Evolutionary conservation across 371 early-diverging fungal genomes (phyloP).

Genomic region (Mucor indicus): DNA sequence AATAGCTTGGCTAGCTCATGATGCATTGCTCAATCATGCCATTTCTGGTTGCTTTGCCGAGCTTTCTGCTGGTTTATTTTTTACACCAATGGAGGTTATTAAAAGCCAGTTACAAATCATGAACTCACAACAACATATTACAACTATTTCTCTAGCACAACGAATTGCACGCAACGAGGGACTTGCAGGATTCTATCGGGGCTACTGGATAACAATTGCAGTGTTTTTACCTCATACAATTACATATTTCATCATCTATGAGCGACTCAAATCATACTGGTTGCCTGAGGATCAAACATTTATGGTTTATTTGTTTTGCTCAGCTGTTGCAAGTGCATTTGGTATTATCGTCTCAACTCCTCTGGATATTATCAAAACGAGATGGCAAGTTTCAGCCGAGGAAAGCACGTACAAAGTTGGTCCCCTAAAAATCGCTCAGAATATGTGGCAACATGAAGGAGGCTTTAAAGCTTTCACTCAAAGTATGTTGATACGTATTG

Average conservation of each 20-base stretch:
- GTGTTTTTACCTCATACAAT: slow-evolving; percentile 66
- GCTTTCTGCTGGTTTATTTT: slow-evolving; percentile 48
- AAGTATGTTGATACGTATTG: slow-evolving; percentile 58
- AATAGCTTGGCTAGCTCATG: neutral
- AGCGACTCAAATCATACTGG: slow-evolving; percentile 59
- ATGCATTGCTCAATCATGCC: slow-evolving; percentile 25
- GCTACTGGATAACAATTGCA: slow-evolving; percentile 63
- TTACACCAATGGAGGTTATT: slow-evolving; percentile 83
- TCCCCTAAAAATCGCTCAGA: slow-evolving; percentile 29
- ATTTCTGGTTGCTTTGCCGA: slow-evolving; percentile 50
- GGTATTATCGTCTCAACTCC: slow-evolving; percentile 93
- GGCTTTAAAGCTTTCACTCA: slow-evolving; percentile 59
- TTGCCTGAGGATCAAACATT: slow-evolving; percentile 17
- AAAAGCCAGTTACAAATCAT: slow-evolving; percentile 71
- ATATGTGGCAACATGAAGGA: slow-evolving; percentile 57
- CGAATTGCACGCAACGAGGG: slow-evolving; percentile 54
- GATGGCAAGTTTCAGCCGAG: slow-evolving; percentile 86
- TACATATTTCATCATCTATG: slow-evolving; percentile 72
- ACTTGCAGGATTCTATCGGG: slow-evolving; percentile 62
- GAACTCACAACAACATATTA: neutral
- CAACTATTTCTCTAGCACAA: neutral
- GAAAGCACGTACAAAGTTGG: slow-evolving; percentile 42
- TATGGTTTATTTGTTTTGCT: slow-evolving; percentile 49
- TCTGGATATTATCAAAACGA: slow-evolving; percentile 94
- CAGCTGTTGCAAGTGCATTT: slow-evolving; percentile 59